Evolutionary conservation across 2,329 filamentous ascomycete species (phyloP).

Genomic region (Claviceps pusilla): DNA sequence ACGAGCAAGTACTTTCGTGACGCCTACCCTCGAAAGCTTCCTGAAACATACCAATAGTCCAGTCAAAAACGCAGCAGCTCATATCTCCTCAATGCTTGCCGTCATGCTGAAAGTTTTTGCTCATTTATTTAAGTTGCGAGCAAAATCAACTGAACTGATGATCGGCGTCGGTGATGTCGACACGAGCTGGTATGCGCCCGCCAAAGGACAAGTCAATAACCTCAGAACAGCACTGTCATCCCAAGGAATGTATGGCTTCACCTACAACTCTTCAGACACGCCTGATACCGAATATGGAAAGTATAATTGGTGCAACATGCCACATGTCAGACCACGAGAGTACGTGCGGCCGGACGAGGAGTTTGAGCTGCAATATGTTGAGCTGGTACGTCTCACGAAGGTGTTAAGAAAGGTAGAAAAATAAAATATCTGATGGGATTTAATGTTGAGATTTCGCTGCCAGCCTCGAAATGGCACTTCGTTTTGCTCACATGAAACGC

Average conservation of each 20-base stretch:
- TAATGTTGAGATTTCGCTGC: background rate
- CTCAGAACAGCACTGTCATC: conserved; percentile 41
- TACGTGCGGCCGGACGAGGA: conserved; percentile 40
- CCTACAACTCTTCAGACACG: conserved; percentile 51
- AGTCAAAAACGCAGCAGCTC: background rate
- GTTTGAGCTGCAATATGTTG: conserved; percentile 60
- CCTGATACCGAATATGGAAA: conserved; percentile 41
- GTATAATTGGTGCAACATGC: conserved; percentile 84
- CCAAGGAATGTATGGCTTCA: conserved; percentile 55
- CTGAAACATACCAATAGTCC: too few species aligned
- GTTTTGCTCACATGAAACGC: background rate
- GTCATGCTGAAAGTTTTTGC: background rate
- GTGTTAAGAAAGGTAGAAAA: too few species aligned
- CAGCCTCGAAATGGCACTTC: background rate
- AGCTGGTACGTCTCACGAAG: conserved; percentile 38
- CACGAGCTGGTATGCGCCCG: conserved; percentile 43
- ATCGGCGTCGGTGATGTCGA: conserved; percentile 16
- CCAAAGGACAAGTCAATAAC: conserved; percentile 42
- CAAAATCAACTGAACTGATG: background rate
- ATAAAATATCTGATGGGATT: too few species aligned
- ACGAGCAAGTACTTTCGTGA: too few species aligned
- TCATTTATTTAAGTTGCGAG: background rate
- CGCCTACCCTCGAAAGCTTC: too few species aligned
- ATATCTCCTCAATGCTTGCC: background rate
- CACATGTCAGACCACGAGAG: conserved; percentile 54